Percentiles rank a stretch among this genome's conserved stretches.
Conservation (phyloP, 495 filamentous ascomycete genomes). For the Aspergillus nidulans region DNA sequence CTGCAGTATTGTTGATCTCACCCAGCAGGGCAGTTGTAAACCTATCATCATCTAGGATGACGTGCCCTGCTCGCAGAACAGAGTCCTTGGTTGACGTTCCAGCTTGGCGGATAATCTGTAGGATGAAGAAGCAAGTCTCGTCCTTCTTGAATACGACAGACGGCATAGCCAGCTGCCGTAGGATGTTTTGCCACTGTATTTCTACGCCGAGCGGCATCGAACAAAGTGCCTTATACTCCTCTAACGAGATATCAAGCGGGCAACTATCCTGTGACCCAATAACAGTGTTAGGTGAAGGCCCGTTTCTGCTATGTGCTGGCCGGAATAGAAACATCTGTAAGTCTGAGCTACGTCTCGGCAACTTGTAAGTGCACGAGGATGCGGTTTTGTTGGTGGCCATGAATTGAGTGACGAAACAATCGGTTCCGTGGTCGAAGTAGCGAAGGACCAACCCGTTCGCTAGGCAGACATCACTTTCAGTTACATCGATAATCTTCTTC, state of each 20-base stretch:
- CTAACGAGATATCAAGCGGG: conserved; percentile 39
- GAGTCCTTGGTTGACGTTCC: conserved; percentile 26
- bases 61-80: conserved; percentile 22
- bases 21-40: conserved; percentile 21
- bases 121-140: conserved; percentile 40
- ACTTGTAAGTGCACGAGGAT: conserved; percentile 30
- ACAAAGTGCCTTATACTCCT: conserved; percentile 48
- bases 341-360: conserved; percentile 19
- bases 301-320: conserved; percentile 20
- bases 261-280: conserved; percentile 43
- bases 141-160: conserved; percentile 43
- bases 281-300: conserved; percentile 30
- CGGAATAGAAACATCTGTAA: conserved; percentile 34
- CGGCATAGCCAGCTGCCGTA: conserved; percentile 44
- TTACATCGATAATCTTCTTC: conserved; percentile 14
- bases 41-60: conserved; percentile 22
- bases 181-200: conserved; percentile 54
- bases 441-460: conserved; percentile 34
- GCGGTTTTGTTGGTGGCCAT: conserved; percentile 13
- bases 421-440: conserved; percentile 22
- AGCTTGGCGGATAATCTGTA: conserved; percentile 48
- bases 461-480: conserved; percentile 36
- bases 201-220: conserved; percentile 41
- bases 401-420: conserved; percentile 32
- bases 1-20: conserved; percentile 19